Conservation (phyloP, 257 asterid species). For the Salvia miltiorrhiza region DNA sequence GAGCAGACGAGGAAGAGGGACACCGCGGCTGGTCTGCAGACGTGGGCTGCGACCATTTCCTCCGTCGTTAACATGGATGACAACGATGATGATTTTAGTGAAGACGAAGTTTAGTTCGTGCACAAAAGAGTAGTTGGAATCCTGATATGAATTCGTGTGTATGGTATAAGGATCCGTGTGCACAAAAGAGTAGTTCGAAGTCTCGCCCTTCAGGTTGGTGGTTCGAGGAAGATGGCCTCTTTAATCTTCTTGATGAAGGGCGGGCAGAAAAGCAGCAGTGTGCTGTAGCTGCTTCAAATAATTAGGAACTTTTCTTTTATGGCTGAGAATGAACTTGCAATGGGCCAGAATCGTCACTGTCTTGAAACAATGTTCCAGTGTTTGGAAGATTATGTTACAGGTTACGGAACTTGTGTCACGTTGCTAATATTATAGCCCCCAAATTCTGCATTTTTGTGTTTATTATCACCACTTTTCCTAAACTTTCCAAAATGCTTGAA, state of each 20-base stretch:
- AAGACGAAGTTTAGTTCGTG: neutral
- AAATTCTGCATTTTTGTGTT: neutral
- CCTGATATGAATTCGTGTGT: constrained; percentile 7
- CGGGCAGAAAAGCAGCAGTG: constrained; percentile 85
- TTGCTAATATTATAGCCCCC: neutral
- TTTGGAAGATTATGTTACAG: constrained; percentile 84
- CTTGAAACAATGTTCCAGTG: constrained; percentile 90
- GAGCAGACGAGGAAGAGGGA: constrained; percentile 51
- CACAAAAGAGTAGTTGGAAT: no score
- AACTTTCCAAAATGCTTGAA: constrained; percentile 22
- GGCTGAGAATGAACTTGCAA: constrained; percentile 93
- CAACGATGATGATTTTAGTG: constrained; percentile 20
- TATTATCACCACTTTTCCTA: constrained; percentile 4
- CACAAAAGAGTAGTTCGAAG: constrained; percentile 47
- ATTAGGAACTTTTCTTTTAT: constrained; percentile 92
- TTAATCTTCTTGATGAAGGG: constrained; percentile 89
- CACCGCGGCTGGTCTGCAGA: constrained; percentile 43
- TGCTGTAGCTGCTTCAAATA: constrained; percentile 96
- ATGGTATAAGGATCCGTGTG: constrained; percentile 52
- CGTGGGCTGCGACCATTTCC: constrained; percentile 59
- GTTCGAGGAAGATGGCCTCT: constrained; percentile 96
- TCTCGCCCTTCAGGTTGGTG: constrained; percentile 84
- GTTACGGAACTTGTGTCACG: constrained; percentile 28
- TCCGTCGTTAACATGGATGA: constrained; percentile 44
- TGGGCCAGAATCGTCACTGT: constrained; percentile 96